Evolutionary conservation across 306 rosid species (phyloP), one percentile per base, ranked within the genome.

Genomic region (Malus orientalis): DNA sequence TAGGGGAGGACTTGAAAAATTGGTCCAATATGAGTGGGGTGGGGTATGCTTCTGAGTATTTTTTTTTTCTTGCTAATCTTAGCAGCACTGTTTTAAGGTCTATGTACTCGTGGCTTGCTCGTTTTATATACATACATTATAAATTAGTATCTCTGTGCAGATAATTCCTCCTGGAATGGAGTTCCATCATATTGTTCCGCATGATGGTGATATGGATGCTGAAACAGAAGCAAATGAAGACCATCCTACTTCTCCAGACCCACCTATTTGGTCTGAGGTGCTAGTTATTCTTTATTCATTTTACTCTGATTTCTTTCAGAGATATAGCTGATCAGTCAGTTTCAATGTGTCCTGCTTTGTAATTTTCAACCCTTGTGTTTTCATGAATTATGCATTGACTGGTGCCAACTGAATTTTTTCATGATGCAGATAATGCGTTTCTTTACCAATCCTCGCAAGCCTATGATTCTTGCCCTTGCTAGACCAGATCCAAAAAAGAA

Each of bases 401-500:
- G 62, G 75, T 81, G 67, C 66, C 59, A 71, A 57, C 64, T 57
- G 75, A 23, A 86, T 67, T 73, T 68, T 74, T 65, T 66, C 68
- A 74, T 73, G 71, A 76, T 78, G 74, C 89, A 95, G 98, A 92
- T 95, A 80, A 90, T 92, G 98, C 98, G 97, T 61, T 95, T 95
- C 89, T 92, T 95, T 81, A 81, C 90, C 81, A 95, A 95, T 83
- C 96, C 98, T 73, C 96, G 93, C 75, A 95, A 95, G 71, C 98
- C 98, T 8, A 89, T 95, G 97, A 92, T 95, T 79, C 97, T 95
- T 64, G 98, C 98, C 74, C 98, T 95, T 79, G 97, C 98, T 64
- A 92, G 98, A 85, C 96, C 98, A 32, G 98, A 95, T 79, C 98
- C 98, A 20, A 95, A 95, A 83, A 95, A 95, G 97, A 95, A 95